Base-by-base conservation (phyloP, 108 stramenopile species). In the Nitzschia inconspicua region DNA sequence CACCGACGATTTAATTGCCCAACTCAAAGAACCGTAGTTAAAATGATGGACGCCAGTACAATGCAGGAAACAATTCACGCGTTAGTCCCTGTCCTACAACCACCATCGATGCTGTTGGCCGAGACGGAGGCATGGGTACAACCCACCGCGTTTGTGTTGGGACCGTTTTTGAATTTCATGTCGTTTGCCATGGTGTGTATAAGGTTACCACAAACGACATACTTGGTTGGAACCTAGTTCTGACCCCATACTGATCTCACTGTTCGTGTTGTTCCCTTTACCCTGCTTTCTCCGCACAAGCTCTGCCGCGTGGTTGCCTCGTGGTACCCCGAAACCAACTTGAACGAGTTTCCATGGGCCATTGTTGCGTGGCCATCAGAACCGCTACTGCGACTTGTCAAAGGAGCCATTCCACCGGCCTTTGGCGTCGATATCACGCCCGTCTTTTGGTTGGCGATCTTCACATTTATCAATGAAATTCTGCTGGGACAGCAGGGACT, bases 351-450 rank as follows among this genome's bases (percentile, higher is more conserved):
- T n/a, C 93, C 93, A 31, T 94, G 83, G 73, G 78, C 61, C 32
- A 14, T 94, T 42, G 80, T 89, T 4, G 84, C 83, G 23, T 83
- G 85, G 78, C 93, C 89, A 11, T 90, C 93, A 25, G 89, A 94
- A 61, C 85, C 83, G 13, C 60, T 94, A 26, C 70, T 94, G 55
- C 64, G 79, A 63, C 36, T 78, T 14, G 65, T 82, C 39, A 69
- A 85, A 43, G 86, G 83, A 22, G 54, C 76, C 19, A 75, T 91
- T 37, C 93, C 93, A 41, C 89, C 93, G 0, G 93, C 97, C 1
- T 98, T 98, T 67, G 97, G 97, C 4, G 97, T 98, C n/a, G 97
- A 98, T 68, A 94, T 98, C 59, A 95, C 93, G 43, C 95, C 97
- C 14, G 91, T 98, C 14, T 88, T 96, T 4, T 98, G 97, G 97